Conservation (phyloP, 495 filamentous ascomycete genomes). For the Xylaria bambusicola region DNA sequence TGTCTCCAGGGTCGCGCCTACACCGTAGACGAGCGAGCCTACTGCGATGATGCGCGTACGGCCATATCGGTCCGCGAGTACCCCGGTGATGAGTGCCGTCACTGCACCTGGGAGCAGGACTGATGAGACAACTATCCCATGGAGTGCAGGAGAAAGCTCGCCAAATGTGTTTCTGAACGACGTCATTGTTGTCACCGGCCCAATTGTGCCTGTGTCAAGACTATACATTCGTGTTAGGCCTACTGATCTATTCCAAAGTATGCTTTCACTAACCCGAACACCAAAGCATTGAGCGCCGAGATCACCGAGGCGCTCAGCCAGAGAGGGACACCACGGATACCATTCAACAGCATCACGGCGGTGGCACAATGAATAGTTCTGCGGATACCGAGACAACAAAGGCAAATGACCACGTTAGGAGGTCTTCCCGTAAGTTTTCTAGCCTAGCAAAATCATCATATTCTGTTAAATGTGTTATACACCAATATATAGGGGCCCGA, state of each 20-base stretch:
- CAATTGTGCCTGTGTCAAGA: constrained; percentile 64
- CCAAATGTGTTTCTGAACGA: constrained; percentile 55
- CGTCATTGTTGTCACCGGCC: constrained; percentile 62
- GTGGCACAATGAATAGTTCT: not conserved
- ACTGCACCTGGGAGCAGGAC: constrained; percentile 63
- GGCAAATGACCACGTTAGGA: too few species aligned
- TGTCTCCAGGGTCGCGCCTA: constrained; percentile 54
- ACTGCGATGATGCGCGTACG: constrained; percentile 52
- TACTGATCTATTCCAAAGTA: too few species aligned
- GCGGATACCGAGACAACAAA: not conserved
- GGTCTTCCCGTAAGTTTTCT: too few species aligned
- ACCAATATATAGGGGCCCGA: too few species aligned
- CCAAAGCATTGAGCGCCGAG: constrained; percentile 1
- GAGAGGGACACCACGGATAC: not conserved
- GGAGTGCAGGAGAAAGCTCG: constrained; percentile 53
- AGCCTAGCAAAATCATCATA: too few species aligned
- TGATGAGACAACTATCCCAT: constrained; percentile 62
- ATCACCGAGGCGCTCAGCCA: constrained; percentile 1
- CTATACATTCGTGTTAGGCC: constrained; percentile 16
- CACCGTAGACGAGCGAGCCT: constrained; percentile 53
- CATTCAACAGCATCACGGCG: not conserved
- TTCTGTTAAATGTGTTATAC: too few species aligned
- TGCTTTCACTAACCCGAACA: not conserved
- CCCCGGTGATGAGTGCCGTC: constrained; percentile 61
- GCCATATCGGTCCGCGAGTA: constrained; percentile 61